phyloP scores from a whole-genome alignment of 140 eudicot genomes.

The Bidens hawaiensis region DNA sequence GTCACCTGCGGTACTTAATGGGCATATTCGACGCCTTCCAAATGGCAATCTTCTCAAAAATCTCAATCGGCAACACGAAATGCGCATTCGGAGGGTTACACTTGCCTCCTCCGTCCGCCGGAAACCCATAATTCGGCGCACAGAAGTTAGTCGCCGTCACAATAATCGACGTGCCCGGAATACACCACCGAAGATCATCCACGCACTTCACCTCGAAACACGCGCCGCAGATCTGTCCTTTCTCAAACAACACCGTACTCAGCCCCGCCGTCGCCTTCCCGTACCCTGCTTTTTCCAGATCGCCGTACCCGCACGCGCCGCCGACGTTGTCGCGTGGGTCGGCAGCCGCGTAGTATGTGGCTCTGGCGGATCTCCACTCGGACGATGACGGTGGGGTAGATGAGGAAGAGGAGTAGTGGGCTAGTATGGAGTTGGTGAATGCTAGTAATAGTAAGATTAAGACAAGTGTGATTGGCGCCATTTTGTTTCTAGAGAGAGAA shows the following conservation, averaged over 20 bases:
- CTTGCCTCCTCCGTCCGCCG: constrained; percentile 71
- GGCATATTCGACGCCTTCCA: constrained; percentile 99
- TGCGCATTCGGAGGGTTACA: constrained; percentile 87
- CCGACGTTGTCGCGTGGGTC: constrained; percentile 82
- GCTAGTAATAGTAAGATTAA: constrained; percentile 7
- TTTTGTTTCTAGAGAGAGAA: constrained; percentile 8
- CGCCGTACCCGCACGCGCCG: constrained; percentile 95
- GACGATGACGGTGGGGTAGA: constrained; percentile 28
- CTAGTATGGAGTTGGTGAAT: constrained; percentile 7
- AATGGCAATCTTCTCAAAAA: constrained; percentile 86
- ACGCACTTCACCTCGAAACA: constrained; percentile 79
- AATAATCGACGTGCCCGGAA: constrained; percentile 87
- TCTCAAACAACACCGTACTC: constrained; percentile 60
- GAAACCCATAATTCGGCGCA: constrained; percentile 82
- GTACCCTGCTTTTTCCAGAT: constrained; percentile 61
- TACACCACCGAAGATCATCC: constrained; percentile 84
- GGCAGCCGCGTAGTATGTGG: constrained; percentile 86
- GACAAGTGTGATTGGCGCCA: constrained; percentile 19
- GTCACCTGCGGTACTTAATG: constrained; percentile 71
- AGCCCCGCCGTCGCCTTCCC: constrained; percentile 89
- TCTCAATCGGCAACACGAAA: constrained; percentile 90
- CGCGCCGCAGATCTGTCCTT: constrained; percentile 96
- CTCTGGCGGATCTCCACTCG: constrained; percentile 78
- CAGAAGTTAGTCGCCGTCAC: constrained; percentile 93
- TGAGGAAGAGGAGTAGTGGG: constrained; percentile 22